These are phyloP conservation scores for Hyphopichia khmerensis DNA, from an alignment of 1,139 yeast species.

Conservation along the genomic window DNA sequence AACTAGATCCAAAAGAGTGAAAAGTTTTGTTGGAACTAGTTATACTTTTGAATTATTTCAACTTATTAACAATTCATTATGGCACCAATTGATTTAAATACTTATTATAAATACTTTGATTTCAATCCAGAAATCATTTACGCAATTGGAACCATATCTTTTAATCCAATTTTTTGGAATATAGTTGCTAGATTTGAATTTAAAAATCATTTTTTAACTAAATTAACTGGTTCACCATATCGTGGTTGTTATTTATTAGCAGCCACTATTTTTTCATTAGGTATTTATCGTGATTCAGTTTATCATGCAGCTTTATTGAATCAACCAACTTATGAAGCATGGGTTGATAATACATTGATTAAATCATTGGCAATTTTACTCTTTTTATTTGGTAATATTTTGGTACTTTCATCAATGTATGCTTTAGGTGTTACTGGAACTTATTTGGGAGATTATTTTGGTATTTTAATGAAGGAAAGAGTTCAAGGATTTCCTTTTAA, in stretches of 20 bases:
- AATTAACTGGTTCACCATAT: conserved; percentile 63
- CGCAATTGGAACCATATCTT: conserved; percentile 64
- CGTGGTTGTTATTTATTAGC: conserved; percentile 86
- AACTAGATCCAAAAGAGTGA: too few species aligned
- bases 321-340: conserved; percentile 57
- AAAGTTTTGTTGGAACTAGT: neutral
- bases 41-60: too few species aligned
- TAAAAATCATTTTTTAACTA: conserved; percentile 71
- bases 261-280: conserved; percentile 75
- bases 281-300: conserved; percentile 75
- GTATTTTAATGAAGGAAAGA: conserved; percentile 85
- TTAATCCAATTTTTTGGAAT: conserved; percentile 96
- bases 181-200: conserved; percentile 85
- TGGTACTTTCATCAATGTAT: conserved; percentile 86
- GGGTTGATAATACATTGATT: conserved; percentile 35
- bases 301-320: conserved; percentile 57
- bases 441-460: conserved; percentile 94
- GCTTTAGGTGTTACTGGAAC: conserved; percentile 96
- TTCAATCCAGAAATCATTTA: conserved; percentile 22
- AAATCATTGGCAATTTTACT: conserved; percentile 31
- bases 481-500: conserved; percentile 96
- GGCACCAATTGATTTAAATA: neutral
- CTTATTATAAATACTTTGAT: conserved; percentile 23
- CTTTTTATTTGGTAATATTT: conserved; percentile 71
- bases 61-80: too few species aligned